Base-by-base conservation (phyloP, 352 stramenopile genomes). In the Pythium guiyangense region DNA sequence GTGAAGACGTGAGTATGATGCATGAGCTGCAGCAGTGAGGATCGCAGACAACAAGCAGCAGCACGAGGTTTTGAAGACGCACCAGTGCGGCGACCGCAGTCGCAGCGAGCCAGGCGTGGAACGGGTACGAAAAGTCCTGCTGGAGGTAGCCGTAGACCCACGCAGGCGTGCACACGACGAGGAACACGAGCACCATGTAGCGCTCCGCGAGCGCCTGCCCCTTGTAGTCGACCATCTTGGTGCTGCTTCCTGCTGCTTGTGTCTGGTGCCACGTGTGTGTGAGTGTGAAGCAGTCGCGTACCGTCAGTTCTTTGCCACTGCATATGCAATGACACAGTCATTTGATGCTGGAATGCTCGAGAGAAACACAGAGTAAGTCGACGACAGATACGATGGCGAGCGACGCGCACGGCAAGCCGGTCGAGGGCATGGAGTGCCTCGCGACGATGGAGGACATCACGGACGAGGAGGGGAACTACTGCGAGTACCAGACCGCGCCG, bases 401-500 rank as follows among this genome's bases (percentile, higher is more conserved):
- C 18, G 26, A 54, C 27, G 59, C 47, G 11, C 92, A 98, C 57
- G 84, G 90, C 37, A 87, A 81, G 59, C 92, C 92, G 11, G 57
- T 63, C 4, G 84, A 90, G 20, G 89, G 86, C 39, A 87, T 98
- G 72, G 87, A 94, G 65, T 98, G 94, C 69, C 73, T 97, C 40
- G 89, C 84, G 49, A 97, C 90, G 14, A 97, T 98, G 90, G 94
- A 98, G 61, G 92, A 98, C 71, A 98, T 98, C 67, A 97, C 91
- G 14, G 73, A 90, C 54, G 88, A 94, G 42, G 77, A 88, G 3
- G 71, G 77, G 15, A 93, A 92, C 71, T 96, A 94, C 71, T 90
- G 80, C 55, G 93, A 98, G 74, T 98, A 96, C 78, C 90, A 97
- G 77, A 95, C 84, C 17, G 74, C 74, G 57, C 92, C 92, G 4